Evolutionary conservation across 768 basidiomycete species (phyloP).

Genomic region (Tricholoma saponaceum): DNA sequence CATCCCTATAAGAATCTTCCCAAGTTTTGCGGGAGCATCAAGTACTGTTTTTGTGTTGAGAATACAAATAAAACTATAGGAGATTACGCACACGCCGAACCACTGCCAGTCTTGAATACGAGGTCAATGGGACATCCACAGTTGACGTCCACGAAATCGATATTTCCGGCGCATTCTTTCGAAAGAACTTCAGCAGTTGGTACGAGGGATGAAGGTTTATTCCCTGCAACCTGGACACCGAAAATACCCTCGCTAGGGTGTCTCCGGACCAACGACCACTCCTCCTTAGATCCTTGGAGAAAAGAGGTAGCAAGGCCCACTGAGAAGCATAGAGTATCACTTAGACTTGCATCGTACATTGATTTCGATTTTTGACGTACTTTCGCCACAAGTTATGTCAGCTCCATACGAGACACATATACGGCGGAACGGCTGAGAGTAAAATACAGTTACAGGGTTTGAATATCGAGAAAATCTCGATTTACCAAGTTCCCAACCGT

Average conservation of each 20-base stretch:
- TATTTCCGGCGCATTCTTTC: conserved; percentile 54
- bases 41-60: conserved; percentile 51
- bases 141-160: conserved; percentile 95
- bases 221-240: conserved; percentile 91
- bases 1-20: conserved; percentile 89
- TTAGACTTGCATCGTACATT: neutral
- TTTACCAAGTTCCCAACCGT: conserved; percentile 92
- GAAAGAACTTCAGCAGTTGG: conserved; percentile 80
- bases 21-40: conserved; percentile 76
- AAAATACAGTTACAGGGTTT: neutral
- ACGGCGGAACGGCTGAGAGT: conserved; percentile 80
- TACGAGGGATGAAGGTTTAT: conserved; percentile 73
- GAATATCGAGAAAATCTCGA: neutral
- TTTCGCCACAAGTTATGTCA: conserved; percentile 95
- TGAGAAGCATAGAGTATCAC: conserved; percentile 18
- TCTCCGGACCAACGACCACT: conserved; percentile 90
- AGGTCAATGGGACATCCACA: conserved; percentile 98
- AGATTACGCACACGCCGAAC: conserved; percentile 70
- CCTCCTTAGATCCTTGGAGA: conserved; percentile 82
- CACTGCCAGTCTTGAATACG: conserved; percentile 88
- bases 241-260: conserved; percentile 86
- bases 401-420: conserved; percentile 84
- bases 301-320: conserved; percentile 95
- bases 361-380: conserved; percentile 31
- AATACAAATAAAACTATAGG: neutral